Base-by-base conservation (phyloP, 1,284 basidiomycete species). In the Hemileia vastatrix region DNA sequence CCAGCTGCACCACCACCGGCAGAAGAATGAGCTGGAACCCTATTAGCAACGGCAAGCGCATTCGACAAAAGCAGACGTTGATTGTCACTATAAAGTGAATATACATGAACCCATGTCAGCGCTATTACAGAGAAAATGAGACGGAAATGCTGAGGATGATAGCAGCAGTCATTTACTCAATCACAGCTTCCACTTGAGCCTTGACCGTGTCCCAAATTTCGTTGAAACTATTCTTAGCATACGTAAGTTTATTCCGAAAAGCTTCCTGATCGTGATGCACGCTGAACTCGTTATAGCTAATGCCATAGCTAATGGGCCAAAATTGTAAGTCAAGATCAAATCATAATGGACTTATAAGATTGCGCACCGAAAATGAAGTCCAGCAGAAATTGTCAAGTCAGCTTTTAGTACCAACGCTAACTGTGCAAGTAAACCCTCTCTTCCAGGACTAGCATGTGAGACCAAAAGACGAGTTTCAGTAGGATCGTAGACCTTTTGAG, bases 281-380 rank as follows among this genome's bases (percentile, higher is more conserved):
- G 69, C 87, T 88, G 76, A 95, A 98, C 76, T 98, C 94, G 78
- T 98, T 99, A 82, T 93, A 97, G 1, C 87, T 90, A 0, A 85
- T 87, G 24, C 90, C 87, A 75, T 97, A 96, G 62, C 58, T 60
- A 32, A n/a, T 27, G 9, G 4, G 15, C 19, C 4, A 45, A 44
- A 47, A 8, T 13, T 47, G 43, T n/a, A 6, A 15, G 48, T n/a
- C n/a, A 49, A 23, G 15, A 19, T 49, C n/a, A 36, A 44, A 9
- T n/a, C n/a, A n/a, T n/a, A n/a, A n/a, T n/a, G 19, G 48, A 49
- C 13, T 9, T 21, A 40, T 47, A 51, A 19, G 33, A 24, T 11
- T 19, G n/a, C 47, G 31, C 47, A 60, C 58, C 95, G 87, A 84
- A 98, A 97, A 78, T 99, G 95, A 33, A 98, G 83, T 45, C 93